Evolutionary conservation across 2,329 filamentous ascomycete genomes (phyloP), one percentile per base, ranked within the genome.

Genomic region (Exophiala spinifera): DNA sequence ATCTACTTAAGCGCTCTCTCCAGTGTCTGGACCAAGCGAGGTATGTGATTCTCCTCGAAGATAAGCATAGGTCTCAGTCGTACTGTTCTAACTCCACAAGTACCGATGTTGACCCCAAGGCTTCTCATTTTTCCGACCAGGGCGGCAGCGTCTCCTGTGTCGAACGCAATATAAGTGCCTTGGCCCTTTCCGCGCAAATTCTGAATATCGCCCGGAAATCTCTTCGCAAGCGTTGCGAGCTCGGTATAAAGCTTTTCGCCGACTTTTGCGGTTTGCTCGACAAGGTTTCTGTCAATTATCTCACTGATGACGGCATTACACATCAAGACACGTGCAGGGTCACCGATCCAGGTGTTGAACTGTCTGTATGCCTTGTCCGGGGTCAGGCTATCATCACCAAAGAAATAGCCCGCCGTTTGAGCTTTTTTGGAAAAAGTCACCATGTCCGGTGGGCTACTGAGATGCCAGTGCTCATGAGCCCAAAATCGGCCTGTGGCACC

Each of bases 321-420:
- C 62, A 96, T 80, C 57, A 96, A 76, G 14, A 88, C 89, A 56
- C 89, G 85, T n/a, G 87, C 86, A 14, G 91, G 91, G 75, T 96
- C 91, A 65, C 91, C 91, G 86, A 96, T 95, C 91, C 91, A 96
- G 47, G 90, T 96, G 80, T 96, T 96, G 81, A 96, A 96, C 75
- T 96, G 91, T 59, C 91, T 85, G 79, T 95, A 96, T 4, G 91
- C 87, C 80, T 91, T 91, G 79, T 95, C 95, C 59, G 91, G 91
- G 10, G 88, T 81, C 63, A 96, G 80, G 39, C 83, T 84, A 10
- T 83, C 80, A 78, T 94, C 86, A 57, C 87, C 87, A 69, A 85
- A 96, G 79, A 94, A 96, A 80, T 92, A 96, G 31, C 91, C 91
- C 6, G 91, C 91, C 1, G 91, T 89, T 76, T 96, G 91, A 2